Percentiles rank a stretch among this genome's conserved stretches.
These are phyloP conservation scores for Aspergillus neotritici DNA, from an alignment of 2,329 filamentous ascomycete genomes.

Conservation along the genomic window DNA sequence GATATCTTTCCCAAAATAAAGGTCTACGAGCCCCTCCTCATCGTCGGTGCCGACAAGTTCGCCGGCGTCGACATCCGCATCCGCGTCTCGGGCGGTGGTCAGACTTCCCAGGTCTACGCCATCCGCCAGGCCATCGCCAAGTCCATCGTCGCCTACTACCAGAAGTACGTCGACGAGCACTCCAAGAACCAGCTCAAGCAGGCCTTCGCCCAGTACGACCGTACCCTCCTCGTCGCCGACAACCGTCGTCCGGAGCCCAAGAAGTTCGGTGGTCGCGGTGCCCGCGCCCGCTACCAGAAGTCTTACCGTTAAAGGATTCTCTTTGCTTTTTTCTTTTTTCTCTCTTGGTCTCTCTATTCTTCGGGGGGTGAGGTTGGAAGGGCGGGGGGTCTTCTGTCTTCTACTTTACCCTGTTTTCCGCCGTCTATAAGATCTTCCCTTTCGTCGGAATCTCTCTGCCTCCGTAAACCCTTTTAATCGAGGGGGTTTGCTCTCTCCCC, in stretches of 20 bases:
- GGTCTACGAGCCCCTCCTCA: slow-evolving; percentile 98
- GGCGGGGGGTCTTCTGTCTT: not conserved
- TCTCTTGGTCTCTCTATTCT: slow-evolving; percentile 11
- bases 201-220: slow-evolving; percentile 90
- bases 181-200: slow-evolving; percentile 99
- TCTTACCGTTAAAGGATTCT: slow-evolving; percentile 78
- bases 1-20: slow-evolving; percentile 27
- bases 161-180: slow-evolving; percentile 99
- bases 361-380: too few relatives aligned
- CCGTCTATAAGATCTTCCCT: slow-evolving; percentile 1
- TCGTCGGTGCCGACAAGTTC: slow-evolving; percentile 97
- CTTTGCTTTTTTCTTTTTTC: slow-evolving; percentile 13
- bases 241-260: slow-evolving; percentile 99
- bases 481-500: too few relatives aligned
- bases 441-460: too few relatives aligned
- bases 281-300: slow-evolving; percentile 96
- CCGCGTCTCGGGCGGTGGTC: slow-evolving; percentile 92
- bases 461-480: too few relatives aligned
- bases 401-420: slow-evolving; percentile 5
- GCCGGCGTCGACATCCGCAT: slow-evolving; percentile 95
- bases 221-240: slow-evolving; percentile 96
- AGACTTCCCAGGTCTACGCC: slow-evolving; percentile 95
- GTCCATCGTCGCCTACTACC: slow-evolving; percentile 96
- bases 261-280: slow-evolving; percentile 81
- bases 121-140: slow-evolving; percentile 99